These are phyloP conservation scores for Funneliformis geosporum DNA, from an alignment of 192 early-diverging fungal genomes.

Conservation along the genomic window DNA sequence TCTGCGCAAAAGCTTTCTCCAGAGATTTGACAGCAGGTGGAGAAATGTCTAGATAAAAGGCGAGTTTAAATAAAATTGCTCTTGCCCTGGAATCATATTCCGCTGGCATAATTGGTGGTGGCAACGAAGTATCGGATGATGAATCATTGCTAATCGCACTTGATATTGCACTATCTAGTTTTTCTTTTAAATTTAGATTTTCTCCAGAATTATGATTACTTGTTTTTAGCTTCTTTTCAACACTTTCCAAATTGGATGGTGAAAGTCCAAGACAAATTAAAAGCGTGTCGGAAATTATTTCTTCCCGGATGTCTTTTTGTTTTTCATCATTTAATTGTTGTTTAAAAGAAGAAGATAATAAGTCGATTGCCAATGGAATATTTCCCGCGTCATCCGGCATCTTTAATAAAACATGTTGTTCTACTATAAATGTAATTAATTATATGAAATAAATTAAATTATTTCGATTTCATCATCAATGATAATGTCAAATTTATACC, in stretches of 20 bases:
- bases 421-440: conserved; percentile 1
- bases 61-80: conserved; percentile 46
- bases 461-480: not conserved
- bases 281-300: conserved; percentile 24
- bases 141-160: not conserved
- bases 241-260: not conserved
- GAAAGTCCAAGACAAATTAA: conserved; percentile 21
- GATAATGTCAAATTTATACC: not conserved
- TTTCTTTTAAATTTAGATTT: conserved; percentile 14
- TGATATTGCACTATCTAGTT: not conserved
- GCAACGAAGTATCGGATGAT: not conserved
- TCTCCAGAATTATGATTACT: not conserved
- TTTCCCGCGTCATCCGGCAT: conserved; percentile 4
- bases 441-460: not conserved
- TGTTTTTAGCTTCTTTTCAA: not conserved
- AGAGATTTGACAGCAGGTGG: conserved; percentile 35
- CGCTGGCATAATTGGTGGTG: conserved; percentile 31
- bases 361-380: not conserved
- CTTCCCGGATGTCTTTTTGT: conserved; percentile 12
- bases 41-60: conserved; percentile 37
- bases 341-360: not conserved
- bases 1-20: conserved; percentile 53
- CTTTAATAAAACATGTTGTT: conserved; percentile 1
- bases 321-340: not conserved
- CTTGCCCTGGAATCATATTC: conserved; percentile 58